A percentile compares a stretch with the other conserved stretches of the same genome.
Evolutionary conservation across 208 protist genomes (phyloP).

Genomic region (Angomonas deanei): DNA sequence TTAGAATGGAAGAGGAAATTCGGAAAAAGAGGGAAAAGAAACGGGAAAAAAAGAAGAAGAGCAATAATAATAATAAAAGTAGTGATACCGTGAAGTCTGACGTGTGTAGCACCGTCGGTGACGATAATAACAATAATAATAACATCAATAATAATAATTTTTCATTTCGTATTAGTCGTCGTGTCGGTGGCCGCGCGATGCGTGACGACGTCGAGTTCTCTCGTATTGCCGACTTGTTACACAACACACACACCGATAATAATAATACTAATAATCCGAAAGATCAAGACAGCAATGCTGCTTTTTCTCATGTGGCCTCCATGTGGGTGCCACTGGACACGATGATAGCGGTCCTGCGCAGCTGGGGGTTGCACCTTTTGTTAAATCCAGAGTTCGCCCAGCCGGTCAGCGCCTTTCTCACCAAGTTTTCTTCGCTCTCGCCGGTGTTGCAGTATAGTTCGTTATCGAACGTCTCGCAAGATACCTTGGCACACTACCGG

Average conservation of each 20-base stretch:
- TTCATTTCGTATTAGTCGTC: constrained; percentile 8
- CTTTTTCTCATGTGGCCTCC: constrained; percentile 53
- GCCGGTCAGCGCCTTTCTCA: constrained; percentile 62
- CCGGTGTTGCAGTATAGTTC: constrained; percentile 39
- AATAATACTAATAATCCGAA: not conserved
- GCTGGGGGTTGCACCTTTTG: constrained; percentile 66
- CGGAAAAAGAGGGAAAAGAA: not conserved
- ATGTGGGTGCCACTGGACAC: constrained; percentile 47
- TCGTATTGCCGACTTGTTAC: constrained; percentile 38
- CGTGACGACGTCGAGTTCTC: constrained; percentile 54
- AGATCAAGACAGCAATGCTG: not conserved
- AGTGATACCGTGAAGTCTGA: no score
- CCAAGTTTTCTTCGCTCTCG: constrained; percentile 56
- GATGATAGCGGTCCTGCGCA: constrained; percentile 45
- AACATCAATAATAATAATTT: no score
- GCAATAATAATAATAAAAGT: not conserved
- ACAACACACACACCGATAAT: constrained; percentile 8
- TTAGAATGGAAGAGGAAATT: constrained; percentile 1
- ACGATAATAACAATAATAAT: no score
- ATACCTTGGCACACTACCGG: no score
- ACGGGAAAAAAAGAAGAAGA: constrained; percentile 3
- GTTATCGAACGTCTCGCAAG: constrained; percentile 22
- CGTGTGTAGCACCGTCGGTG: not conserved
- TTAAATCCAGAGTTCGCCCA: constrained; percentile 48
- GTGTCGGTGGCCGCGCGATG: constrained; percentile 57